Base-by-base conservation (phyloP, 2,329 filamentous ascomycete species). In the Hypomyces perniciosus region DNA sequence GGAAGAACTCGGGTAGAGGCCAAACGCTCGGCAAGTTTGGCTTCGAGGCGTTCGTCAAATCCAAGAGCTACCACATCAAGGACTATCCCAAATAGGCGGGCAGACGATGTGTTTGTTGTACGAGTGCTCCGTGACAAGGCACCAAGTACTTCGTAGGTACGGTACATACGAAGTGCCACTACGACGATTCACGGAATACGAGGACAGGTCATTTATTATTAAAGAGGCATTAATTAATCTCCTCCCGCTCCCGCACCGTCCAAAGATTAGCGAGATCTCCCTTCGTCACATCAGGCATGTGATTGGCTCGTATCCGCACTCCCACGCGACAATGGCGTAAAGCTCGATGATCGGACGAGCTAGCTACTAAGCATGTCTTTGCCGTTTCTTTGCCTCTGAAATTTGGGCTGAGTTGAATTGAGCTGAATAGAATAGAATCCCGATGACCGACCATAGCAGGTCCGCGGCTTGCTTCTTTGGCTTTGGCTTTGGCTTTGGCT, bases 61-160 rank as follows among this genome's bases (percentile, higher is more conserved):
- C 96, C 62, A 96, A 96, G 84, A 96, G 88, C 76, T 95, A 86
- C 69, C 92, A 97, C 69, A 67, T 96, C 66, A 96, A 96, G 74
- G 83, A 95, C 56, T 83, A 84, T 62, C 81, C 81, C 41, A 84
- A 83, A 70, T 82, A 74, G 31, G n/a, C 35, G 38, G 43, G 31
- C 41, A 31, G 28, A 13, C 42, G n/a, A 33, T 26, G 26, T 27
- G 8, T 1, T 41, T 13, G 42, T 33, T 26, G 30, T 33, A 34
- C 42, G n/a, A 44, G 28, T 20, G 28, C 20, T 37, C 20, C 20
- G 20, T 20, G 20, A 20, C 20, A 20, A 20, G 20, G 20, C 20
- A 20, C 20, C 20, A 20, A 20, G 20, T 20, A 20, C 3, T 20
- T 20, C 20, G 20, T 20, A 20, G 20, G 20, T 20, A 20, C 20